Conservation (phyloP, 2,329 filamentous ascomycete genomes). For the Catunica adiposa region DNA sequence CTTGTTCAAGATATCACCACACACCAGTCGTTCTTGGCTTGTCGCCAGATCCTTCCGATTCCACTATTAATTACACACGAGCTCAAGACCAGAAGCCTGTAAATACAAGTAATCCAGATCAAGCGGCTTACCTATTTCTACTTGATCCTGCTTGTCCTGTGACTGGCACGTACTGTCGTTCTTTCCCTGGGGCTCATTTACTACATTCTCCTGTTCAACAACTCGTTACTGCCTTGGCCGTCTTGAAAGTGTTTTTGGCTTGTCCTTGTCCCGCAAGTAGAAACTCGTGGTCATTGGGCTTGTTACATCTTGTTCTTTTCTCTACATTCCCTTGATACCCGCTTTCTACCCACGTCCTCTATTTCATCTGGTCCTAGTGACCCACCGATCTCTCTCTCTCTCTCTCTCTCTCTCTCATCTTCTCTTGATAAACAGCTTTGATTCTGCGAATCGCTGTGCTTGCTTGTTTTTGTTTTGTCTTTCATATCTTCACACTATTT, state of each 20-base stretch:
- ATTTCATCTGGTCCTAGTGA: neutral
- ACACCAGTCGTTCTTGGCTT: neutral
- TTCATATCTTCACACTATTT: neutral
- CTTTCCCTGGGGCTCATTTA: neutral
- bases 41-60: neutral
- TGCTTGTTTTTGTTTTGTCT: neutral
- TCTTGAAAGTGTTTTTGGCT: neutral
- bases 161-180: neutral
- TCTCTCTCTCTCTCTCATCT: neutral
- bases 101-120: neutral
- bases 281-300: too few relatives aligned
- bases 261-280: neutral
- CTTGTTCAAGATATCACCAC: neutral
- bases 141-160: neutral
- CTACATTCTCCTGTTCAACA: neutral
- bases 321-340: neutral
- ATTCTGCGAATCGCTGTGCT: neutral
- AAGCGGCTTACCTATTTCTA: neutral
- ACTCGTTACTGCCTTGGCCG: neutral
- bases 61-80: neutral
- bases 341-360: neutral
- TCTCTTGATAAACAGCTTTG: neutral
- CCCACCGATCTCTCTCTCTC: neutral
- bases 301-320: neutral
- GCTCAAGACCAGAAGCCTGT: neutral